Evolutionary conservation across 176 grass and related monocot species (phyloP), one percentile per base, ranked within the genome.

Genomic region (Rhynchospora tenuis): DNA sequence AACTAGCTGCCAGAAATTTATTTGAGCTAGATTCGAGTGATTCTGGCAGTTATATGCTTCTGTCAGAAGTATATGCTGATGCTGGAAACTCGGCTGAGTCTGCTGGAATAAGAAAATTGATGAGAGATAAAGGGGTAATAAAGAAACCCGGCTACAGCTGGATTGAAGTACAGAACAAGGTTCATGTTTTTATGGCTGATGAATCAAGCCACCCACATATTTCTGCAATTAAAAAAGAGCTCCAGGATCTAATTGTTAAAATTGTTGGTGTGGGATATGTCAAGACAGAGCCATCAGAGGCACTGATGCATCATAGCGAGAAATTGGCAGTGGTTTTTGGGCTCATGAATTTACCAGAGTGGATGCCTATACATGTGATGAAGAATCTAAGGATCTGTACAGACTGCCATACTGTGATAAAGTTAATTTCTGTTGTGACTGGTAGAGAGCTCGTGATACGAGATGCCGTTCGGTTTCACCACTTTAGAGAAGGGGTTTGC

Each of bases 1-100:
- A 95, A 85, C 54, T 84, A 83, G 87, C 91, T 33, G 86, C 86
- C 0, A 91, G 91, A 79, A 84, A 93, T 72, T 84, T 98, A 85
- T 91, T 98, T 22, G 93, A 98, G 7, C 69, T 98, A 83, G 80
- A 91, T 87, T 86, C 87, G 1, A 87, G 88, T 0, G 96, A 98
- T 91, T 98, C 96, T 55, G 93, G 96, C 59, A 94, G 93, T 76
- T 99, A 95, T 71, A 91, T 91, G 88, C 93, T 95, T 86, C 74
- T 99, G 77, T 89, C 93, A 3, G 93, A 95, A 85, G 90, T 95
- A 65, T 99, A 99, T 86, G 79, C 89, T 2, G 93, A 93, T 74
- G 82, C 89, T n/a, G 93, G 96, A 8, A 93, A 93, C 48, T 91
- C 91, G 12, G 88, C 89, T 83, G 91, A 93, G 80, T 93, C 96